Conservation (phyloP, 2,329 filamentous ascomycete species). For the Scytalidium lignicola region DNA sequence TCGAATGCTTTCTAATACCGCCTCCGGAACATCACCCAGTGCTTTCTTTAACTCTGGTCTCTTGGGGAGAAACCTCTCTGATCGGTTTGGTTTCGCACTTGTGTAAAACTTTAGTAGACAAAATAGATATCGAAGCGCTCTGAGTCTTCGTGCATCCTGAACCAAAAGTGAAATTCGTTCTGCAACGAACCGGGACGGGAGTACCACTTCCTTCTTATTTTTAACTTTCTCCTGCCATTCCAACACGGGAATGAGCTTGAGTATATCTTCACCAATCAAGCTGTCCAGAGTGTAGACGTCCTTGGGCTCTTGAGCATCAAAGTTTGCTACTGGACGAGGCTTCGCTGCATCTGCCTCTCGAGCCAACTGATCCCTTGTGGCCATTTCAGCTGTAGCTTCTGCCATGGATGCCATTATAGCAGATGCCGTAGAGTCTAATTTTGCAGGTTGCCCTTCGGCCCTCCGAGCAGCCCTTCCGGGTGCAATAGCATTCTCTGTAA, state of each 20-base stretch:
- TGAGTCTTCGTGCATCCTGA: slow-evolving; percentile 45
- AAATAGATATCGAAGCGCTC: slow-evolving; percentile 55
- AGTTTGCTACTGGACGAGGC: slow-evolving; percentile 67
- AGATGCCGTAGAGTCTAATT: slow-evolving; percentile 49
- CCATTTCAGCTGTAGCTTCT: slow-evolving; percentile 58
- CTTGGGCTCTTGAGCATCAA: slow-evolving; percentile 59
- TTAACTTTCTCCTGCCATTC: slow-evolving; percentile 69
- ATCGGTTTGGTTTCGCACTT: slow-evolving; percentile 39
- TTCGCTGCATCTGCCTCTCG: slow-evolving; percentile 62
- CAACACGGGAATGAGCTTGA: slow-evolving; percentile 62
- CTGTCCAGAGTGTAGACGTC: slow-evolving; percentile 67
- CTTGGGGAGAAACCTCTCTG: slow-evolving; percentile 48
- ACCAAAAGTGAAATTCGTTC: slow-evolving; percentile 46
- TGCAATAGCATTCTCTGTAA: slow-evolving; percentile 65
- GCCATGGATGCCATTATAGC: slow-evolving; percentile 62
- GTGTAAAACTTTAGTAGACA: slow-evolving; percentile 52
- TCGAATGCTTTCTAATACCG: slow-evolving; percentile 61
- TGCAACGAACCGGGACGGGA: slow-evolving; percentile 61
- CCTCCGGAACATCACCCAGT: slow-evolving; percentile 52
- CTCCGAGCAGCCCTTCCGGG: slow-evolving; percentile 31
- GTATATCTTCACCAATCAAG: slow-evolving; percentile 62
- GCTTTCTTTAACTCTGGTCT: slow-evolving; percentile 56
- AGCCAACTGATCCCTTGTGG: slow-evolving; percentile 60
- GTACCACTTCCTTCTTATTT: slow-evolving; percentile 49
- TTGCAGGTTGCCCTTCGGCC: slow-evolving; percentile 35